Conservation (phyloP, 2,329 filamentous ascomycete species). For the Biscogniauxia marginata region DNA sequence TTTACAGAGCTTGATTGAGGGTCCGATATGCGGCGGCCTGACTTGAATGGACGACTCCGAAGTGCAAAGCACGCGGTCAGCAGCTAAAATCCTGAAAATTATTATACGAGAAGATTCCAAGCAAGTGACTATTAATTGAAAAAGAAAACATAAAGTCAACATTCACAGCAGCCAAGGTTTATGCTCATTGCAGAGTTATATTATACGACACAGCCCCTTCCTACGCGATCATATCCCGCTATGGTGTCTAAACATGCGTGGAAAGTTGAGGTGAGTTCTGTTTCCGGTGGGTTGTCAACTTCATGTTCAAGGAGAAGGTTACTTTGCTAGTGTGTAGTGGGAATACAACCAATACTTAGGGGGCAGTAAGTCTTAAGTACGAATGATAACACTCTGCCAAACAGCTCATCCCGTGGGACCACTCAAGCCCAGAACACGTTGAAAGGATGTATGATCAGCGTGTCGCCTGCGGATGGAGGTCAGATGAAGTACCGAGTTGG, state of each 20-base stretch:
- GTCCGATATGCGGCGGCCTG: background rate
- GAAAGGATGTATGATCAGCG: conserved; percentile 43
- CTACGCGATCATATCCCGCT: background rate
- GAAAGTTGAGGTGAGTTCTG: conserved; percentile 36
- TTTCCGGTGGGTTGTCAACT: background rate
- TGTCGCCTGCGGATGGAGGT: conserved; percentile 45
- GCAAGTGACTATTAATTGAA: background rate
- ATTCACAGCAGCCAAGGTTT: background rate
- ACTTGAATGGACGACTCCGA: background rate
- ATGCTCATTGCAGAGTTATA: too few species aligned
- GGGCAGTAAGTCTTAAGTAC: conserved; percentile 11
- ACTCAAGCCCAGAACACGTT: conserved; percentile 37
- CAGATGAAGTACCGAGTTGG: conserved; percentile 37
- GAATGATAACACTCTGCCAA: background rate
- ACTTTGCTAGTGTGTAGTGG: background rate
- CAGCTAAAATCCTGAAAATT: background rate
- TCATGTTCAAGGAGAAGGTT: background rate
- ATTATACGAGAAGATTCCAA: background rate
- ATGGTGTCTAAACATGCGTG: conserved; percentile 30
- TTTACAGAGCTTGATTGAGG: background rate
- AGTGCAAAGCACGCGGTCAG: background rate
- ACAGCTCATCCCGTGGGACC: conserved; percentile 45
- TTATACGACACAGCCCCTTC: background rate
- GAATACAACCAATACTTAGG: too few species aligned
- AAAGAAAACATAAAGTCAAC: too few species aligned